A percentile compares a stretch with the other conserved stretches of the same genome.
Conservation (phyloP, 2,329 filamentous ascomycete genomes). For the Elsinoe australis region DNA sequence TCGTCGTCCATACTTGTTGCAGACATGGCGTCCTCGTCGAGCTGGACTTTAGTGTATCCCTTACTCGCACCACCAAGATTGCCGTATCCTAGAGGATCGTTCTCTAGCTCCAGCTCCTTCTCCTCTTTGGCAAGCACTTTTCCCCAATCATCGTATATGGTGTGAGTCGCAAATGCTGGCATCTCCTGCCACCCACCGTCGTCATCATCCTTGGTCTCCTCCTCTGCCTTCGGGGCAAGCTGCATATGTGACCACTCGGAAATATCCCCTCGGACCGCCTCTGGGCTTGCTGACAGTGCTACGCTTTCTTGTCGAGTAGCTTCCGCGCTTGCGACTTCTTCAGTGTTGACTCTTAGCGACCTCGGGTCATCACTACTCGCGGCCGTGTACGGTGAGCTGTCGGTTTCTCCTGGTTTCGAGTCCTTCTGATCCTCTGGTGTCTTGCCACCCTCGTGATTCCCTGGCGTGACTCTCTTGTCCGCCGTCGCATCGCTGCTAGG, state of each 20-base stretch:
- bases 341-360: background rate
- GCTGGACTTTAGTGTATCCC: slow-evolving; percentile 88
- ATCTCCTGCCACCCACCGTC: slow-evolving; percentile 85
- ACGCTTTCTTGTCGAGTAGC: slow-evolving; percentile 5
- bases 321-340: background rate
- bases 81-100: slow-evolving; percentile 58
- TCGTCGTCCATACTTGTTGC: slow-evolving; percentile 96
- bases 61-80: slow-evolving; percentile 83
- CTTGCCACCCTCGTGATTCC: too few relatives aligned
- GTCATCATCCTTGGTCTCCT: slow-evolving; percentile 47
- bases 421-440: background rate
- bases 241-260: slow-evolving; percentile 92
- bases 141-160: slow-evolving; percentile 93
- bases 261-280: slow-evolving; percentile 26
- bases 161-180: slow-evolving; percentile 86
- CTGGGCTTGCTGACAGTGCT: slow-evolving; percentile 15
- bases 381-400: background rate
- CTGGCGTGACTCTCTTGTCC: too few relatives aligned
- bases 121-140: slow-evolving; percentile 77
- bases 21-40: slow-evolving; percentile 90
- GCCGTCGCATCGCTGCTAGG: too few relatives aligned
- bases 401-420: background rate
- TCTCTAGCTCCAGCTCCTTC: slow-evolving; percentile 59
- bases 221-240: slow-evolving; percentile 37
- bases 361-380: background rate